Evolutionary conservation across 208 protist species (phyloP), one percentile per base, ranked within the genome.

Genomic region (Angomonas ambiguus): DNA sequence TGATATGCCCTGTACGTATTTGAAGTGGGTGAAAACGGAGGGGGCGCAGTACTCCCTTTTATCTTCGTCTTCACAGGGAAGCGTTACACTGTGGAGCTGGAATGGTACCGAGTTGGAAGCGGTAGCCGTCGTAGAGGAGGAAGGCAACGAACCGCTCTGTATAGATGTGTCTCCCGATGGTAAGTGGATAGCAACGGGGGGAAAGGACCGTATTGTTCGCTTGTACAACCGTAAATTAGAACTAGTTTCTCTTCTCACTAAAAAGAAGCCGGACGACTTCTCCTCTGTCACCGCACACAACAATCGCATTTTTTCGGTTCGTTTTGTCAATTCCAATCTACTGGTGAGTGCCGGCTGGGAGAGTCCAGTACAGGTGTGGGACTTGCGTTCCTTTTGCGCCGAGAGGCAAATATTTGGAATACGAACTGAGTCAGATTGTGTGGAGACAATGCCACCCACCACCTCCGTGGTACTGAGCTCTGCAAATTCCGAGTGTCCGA

Each of bases 351-450:
- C 77, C 3, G 93, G 93, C 6, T 97, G 89, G 91, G 89, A 92
- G 27, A 92, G 76, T 51, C 88, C 93, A 1, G 56, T 95, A 25
- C 93, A 97, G 61, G 27, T 97, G 3, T 97, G 93, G 93, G 89
- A 97, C 59, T 62, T 95, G 16, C 71, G 84, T 20, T 74, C 65
- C 20, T 28, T 51, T 25, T 69, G 82, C 31, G 86, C 88, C 20
- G 72, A 91, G 25, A 42, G 65, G 11, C 80, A 92, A 41, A 41
- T 96, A 1, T 32, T 71, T 2, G 86, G 82, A 1, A 35, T 82
- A 3, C 71, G 83, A n/a, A 65, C 87, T n/a, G 71, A 62, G 18
- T 81, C 82, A 0, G 93, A 97, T 56, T 78, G 78, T 56, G 42
- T 97, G 13, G 91, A 96, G 62, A 76, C 79, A 0, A 55, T 91